Evolutionary conservation across 768 basidiomycete species (phyloP).

Genomic region (Phaeotremella fagi): DNA sequence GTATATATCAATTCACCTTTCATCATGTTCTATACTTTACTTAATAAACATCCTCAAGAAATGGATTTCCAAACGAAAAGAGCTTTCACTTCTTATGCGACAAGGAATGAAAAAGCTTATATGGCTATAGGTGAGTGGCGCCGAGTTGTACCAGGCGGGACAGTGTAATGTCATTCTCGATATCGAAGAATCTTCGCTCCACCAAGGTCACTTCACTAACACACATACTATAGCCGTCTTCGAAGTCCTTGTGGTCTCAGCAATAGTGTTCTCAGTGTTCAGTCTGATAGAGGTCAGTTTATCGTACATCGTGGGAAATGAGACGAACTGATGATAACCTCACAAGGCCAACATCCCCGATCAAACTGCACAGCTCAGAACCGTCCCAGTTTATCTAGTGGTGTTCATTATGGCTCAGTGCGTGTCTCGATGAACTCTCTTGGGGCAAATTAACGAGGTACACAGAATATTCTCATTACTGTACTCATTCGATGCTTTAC

Average conservation of each 20-base stretch:
- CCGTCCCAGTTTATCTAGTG: constrained; percentile 33
- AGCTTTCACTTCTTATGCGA: not conserved
- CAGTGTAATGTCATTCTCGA: not conserved
- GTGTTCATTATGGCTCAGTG: constrained; percentile 38
- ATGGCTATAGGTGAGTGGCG: constrained; percentile 34
- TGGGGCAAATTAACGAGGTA: too few relatives aligned
- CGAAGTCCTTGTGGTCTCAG: constrained; percentile 24
- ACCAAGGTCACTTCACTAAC: too few relatives aligned
- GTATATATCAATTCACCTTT: not conserved
- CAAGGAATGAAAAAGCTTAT: constrained; percentile 29
- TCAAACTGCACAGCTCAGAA: constrained; percentile 15
- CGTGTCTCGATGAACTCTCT: too few relatives aligned
- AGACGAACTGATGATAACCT: not conserved
- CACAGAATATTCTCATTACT: constrained; percentile 79
- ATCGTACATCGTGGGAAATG: not conserved
- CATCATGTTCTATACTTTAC: not conserved
- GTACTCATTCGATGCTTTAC: constrained; percentile 48
- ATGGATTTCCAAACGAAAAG: not conserved
- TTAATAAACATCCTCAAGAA: not conserved
- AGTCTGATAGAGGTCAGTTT: constrained; percentile 21
- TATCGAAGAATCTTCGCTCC: too few relatives aligned
- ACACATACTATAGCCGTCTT: constrained; percentile 13
- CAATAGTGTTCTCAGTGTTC: constrained; percentile 28
- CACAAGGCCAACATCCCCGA: constrained; percentile 17
- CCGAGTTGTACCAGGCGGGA: too few relatives aligned